Percentiles rank a stretch among this genome's conserved stretches.
phyloP scores from a whole-genome alignment of 2,329 filamentous ascomycete genomes.

The Trichophaea hybrida region DNA sequence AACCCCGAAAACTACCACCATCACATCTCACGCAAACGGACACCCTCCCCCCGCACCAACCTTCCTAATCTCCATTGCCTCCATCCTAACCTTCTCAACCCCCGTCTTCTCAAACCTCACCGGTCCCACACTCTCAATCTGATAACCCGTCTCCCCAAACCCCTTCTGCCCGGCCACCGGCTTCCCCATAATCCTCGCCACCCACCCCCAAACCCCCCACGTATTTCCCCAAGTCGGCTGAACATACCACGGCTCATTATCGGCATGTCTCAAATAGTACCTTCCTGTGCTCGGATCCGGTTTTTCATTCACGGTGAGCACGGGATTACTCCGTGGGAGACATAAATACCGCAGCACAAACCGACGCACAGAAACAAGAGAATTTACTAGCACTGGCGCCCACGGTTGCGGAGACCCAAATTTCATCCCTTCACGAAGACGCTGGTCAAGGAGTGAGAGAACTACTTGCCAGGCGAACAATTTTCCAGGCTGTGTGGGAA shows the following conservation, averaged over 20 bases:
- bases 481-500: slow-evolving; percentile 37
- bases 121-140: slow-evolving; percentile 49
- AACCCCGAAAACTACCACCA: too few species aligned
- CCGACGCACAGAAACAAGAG: slow-evolving; percentile 40
- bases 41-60: slow-evolving; percentile 4
- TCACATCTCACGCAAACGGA: neutral
- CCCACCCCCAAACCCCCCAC: slow-evolving; percentile 45
- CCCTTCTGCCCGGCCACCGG: slow-evolving; percentile 38
- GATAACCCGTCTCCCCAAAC: slow-evolving; percentile 39
- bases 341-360: slow-evolving; percentile 44
- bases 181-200: slow-evolving; percentile 35
- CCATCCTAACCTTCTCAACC: slow-evolving; percentile 14
- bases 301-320: slow-evolving; percentile 32
- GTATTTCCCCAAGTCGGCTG: slow-evolving; percentile 45
- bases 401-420: slow-evolving; percentile 30
- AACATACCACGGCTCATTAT: slow-evolving; percentile 52
- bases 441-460: slow-evolving; percentile 48
- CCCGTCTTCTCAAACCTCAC: slow-evolving; percentile 35
- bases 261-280: slow-evolving; percentile 39
- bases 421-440: slow-evolving; percentile 51
- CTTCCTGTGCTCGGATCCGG: slow-evolving; percentile 42
- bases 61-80: slow-evolving; percentile 11
- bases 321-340: slow-evolving; percentile 42
- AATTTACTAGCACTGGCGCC: slow-evolving; percentile 34
- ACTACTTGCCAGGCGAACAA: slow-evolving; percentile 40